Evolutionary conservation across 805 yeast genomes (phyloP).

Genomic region (Starmerella ratchasimensis): DNA sequence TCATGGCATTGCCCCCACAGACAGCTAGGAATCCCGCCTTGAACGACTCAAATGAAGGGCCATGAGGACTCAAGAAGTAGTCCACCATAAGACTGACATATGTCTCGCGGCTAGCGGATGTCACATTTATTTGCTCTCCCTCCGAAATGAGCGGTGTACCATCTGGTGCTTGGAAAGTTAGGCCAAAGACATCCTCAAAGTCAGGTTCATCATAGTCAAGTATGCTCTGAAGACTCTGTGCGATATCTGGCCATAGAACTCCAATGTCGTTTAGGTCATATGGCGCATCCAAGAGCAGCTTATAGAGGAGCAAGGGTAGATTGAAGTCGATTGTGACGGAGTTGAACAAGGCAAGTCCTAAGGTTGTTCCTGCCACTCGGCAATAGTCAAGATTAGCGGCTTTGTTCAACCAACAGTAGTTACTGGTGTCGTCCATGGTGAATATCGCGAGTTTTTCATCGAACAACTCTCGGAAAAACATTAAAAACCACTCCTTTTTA

Average conservation of each 20-base stretch:
- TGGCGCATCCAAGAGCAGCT: slow-evolving; percentile 46
- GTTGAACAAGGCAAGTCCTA: slow-evolving; percentile 85
- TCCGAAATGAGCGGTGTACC: slow-evolving; percentile 43
- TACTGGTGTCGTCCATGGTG: slow-evolving; percentile 50
- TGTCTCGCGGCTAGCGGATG: slow-evolving; percentile 39
- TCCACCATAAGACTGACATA: slow-evolving; percentile 53
- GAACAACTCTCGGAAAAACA: slow-evolving; percentile 58
- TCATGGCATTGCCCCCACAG: slow-evolving; percentile 67
- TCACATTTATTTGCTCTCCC: slow-evolving; percentile 47
- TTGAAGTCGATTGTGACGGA: slow-evolving; percentile 71
- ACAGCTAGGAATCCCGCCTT: slow-evolving; percentile 60
- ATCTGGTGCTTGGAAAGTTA: slow-evolving; percentile 54
- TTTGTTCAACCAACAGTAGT: slow-evolving; percentile 54
- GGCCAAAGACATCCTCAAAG: slow-evolving; percentile 36
- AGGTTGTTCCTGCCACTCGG: slow-evolving; percentile 66
- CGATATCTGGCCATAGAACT: slow-evolving; percentile 58
- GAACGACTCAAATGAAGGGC: slow-evolving; percentile 41
- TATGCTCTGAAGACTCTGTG: slow-evolving; percentile 36
- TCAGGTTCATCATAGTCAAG: slow-evolving; percentile 32
- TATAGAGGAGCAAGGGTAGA: slow-evolving; percentile 66
- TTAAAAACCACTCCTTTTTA: slow-evolving; percentile 82
- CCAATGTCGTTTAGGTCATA: slow-evolving; percentile 49
- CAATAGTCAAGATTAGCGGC: slow-evolving; percentile 31
- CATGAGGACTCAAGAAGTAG: slow-evolving; percentile 37
- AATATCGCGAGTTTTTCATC: slow-evolving; percentile 58